Base-by-base conservation (phyloP, 495 filamentous ascomycete genomes). In the Lindgomyces ingoldianus region DNA sequence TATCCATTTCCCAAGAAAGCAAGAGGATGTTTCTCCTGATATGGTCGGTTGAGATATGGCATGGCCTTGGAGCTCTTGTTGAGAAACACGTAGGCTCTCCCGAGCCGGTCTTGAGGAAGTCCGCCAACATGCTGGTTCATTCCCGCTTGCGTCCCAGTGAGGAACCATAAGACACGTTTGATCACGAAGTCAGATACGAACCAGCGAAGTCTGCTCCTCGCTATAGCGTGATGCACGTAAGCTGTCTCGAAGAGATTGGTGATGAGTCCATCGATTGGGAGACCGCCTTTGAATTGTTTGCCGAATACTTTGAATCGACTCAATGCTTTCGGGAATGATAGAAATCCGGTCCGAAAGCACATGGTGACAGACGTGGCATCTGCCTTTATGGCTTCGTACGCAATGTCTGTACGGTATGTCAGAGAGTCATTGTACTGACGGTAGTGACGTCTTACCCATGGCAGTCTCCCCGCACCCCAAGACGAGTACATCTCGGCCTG, bases 221-320 rank as follows among this genome's bases (percentile, higher is more conserved):
- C 62, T 0, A 81, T 70, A 30, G 75, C 66, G 4, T 74, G 78
- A 54, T 81, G 79, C 12, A 81, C 77, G 55, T 81, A 81, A 4
- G 78, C 71, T 0, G 78, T 79, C 59, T 81, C 79, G 59, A 81
- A 80, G n/a, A 81, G 65, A 47, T 73, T 76, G 9, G 77, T 77
- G 24, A 76, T 74, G 21, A 73, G 70, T 11, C 73, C 75, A 61
- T 81, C 79, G 1, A 78, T 67, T 0, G 78, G 79, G 1, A 80
- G 47, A 2, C 65, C 65, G 19, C 72, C 24, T 78, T 78, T 50
- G 70, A 75, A 39, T 63, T 64, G 55, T 60, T 68, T 64, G 19
- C 57, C 60, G 48, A 53, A 59, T 29, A 69, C 55, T 46, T 70
- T 51, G 30, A 67, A 47, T 54, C 61, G 29, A 68, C 62, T 60